Conservation (phyloP, 2,329 filamentous ascomycete species). For the Alternaria sp. region DNA sequence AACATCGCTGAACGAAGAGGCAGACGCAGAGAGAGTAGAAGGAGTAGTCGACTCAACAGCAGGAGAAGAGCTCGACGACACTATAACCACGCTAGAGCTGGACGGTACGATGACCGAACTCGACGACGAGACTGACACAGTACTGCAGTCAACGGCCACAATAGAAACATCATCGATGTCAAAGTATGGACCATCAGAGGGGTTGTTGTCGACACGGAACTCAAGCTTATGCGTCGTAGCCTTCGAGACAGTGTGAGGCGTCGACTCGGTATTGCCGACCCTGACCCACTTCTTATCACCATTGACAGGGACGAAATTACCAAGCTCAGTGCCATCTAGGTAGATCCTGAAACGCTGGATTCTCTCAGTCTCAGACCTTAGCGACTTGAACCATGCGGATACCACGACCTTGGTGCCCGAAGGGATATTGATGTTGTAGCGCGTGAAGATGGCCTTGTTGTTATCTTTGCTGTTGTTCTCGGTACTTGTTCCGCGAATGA, state of each 20-base stretch:
- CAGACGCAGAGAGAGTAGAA: not conserved
- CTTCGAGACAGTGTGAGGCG: not conserved
- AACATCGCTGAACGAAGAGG: not conserved
- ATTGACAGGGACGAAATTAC: not conserved
- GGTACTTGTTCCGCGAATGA: not conserved
- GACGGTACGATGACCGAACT: not conserved
- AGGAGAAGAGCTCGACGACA: not conserved
- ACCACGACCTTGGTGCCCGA: not conserved
- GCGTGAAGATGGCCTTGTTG: not conserved
- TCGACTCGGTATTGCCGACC: not conserved
- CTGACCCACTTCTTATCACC: not conserved
- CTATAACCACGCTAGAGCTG: not conserved
- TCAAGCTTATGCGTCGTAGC: not conserved
- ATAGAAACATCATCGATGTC: not conserved
- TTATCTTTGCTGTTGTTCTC: not conserved
- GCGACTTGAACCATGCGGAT: slow-evolving; percentile 3
- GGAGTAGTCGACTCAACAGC: not conserved
- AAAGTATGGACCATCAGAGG: not conserved
- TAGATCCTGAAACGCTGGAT: slow-evolving; percentile 1
- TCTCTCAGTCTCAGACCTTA: not conserved
- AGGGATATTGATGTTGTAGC: not conserved
- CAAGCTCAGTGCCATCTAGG: not conserved
- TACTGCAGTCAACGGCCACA: not conserved
- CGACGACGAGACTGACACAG: not conserved
- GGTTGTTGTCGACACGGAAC: not conserved